Evolutionary conservation across 2,329 filamentous ascomycete genomes (phyloP).

Genomic region (Aspergillus felis): DNA sequence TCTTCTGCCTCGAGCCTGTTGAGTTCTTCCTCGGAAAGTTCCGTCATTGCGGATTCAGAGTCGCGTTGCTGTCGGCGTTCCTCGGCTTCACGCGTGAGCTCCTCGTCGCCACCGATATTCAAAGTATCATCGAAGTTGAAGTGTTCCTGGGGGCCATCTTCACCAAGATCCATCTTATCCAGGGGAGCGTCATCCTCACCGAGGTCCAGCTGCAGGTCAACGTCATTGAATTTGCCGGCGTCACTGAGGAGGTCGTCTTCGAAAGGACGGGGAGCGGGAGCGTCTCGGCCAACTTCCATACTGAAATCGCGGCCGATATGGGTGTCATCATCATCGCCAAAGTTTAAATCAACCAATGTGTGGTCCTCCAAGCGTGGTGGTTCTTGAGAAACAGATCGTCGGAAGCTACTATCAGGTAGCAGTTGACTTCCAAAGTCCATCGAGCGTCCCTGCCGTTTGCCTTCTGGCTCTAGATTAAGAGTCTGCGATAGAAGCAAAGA

Average conservation of each 20-base stretch:
- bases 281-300: slow-evolving; percentile 88
- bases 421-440: slow-evolving; percentile 71
- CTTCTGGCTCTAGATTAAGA: slow-evolving; percentile 43
- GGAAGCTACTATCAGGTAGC: slow-evolving; percentile 60
- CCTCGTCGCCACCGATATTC: slow-evolving; percentile 47
- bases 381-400: slow-evolving; percentile 47
- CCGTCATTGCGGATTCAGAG: slow-evolving; percentile 66
- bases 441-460: slow-evolving; percentile 31
- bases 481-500: slow-evolving; percentile 77
- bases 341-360: slow-evolving; percentile 69
- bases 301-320: slow-evolving; percentile 64
- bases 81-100: slow-evolving; percentile 49
- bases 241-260: slow-evolving; percentile 53
- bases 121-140: slow-evolving; percentile 59
- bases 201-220: slow-evolving; percentile 48
- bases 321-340: slow-evolving; percentile 57
- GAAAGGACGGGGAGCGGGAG: slow-evolving; percentile 61
- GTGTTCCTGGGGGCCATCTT: slow-evolving; percentile 47
- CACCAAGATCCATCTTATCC: slow-evolving; percentile 32
- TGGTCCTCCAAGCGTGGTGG: slow-evolving; percentile 59
- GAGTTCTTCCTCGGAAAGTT: slow-evolving; percentile 62
- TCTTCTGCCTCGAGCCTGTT: slow-evolving; percentile 37
- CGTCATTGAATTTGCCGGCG: slow-evolving; percentile 62
- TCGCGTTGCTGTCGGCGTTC: slow-evolving; percentile 54
- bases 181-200: slow-evolving; percentile 45